Evolutionary conservation across 352 stramenopile species (phyloP).

Genomic region (Pythium periplocum): DNA sequence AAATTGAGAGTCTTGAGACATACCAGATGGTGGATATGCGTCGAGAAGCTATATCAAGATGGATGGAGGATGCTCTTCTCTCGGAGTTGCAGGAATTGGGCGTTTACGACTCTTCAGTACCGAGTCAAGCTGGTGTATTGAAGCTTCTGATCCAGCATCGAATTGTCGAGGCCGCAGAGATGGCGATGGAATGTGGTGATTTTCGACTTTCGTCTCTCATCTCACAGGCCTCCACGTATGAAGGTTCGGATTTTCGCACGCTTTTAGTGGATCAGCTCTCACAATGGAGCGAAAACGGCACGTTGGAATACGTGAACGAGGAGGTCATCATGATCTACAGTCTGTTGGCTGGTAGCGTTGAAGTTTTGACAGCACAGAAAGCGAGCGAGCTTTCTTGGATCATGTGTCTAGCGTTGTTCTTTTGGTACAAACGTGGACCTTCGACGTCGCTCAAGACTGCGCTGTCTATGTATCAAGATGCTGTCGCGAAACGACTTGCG

Average conservation of each 20-base stretch:
- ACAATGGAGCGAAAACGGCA: slow-evolving; percentile 22
- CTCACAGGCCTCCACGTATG: slow-evolving; percentile 26
- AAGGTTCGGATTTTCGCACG: slow-evolving; percentile 22
- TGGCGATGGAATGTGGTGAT: slow-evolving; percentile 28
- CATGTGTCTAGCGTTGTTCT: slow-evolving; percentile 27
- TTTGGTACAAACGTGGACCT: slow-evolving; percentile 33
- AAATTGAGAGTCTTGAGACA: slow-evolving; percentile 57
- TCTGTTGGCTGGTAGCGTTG: slow-evolving; percentile 26
- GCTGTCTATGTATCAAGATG: slow-evolving; percentile 20
- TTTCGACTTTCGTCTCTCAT: slow-evolving; percentile 36
- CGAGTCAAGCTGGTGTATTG: slow-evolving; percentile 14
- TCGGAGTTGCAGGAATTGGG: slow-evolving; percentile 2
- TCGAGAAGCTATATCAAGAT: slow-evolving; percentile 67
- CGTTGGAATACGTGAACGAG: slow-evolving; percentile 23
- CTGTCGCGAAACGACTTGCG: slow-evolving; percentile 17
- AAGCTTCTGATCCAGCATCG: slow-evolving; percentile 27
- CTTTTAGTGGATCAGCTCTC: slow-evolving; percentile 25
- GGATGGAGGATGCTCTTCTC: slow-evolving; percentile 57
- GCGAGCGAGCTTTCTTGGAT: slow-evolving; percentile 22
- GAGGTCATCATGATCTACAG: slow-evolving; percentile 34
- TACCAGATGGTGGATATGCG: slow-evolving; percentile 68
- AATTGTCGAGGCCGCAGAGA: slow-evolving; percentile 25
- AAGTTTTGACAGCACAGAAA: slow-evolving; percentile 23
- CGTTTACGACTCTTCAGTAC: slow-evolving; percentile 3
- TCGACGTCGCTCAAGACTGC: slow-evolving; percentile 20